Evolutionary conservation across 176 grass and related monocot species (phyloP).

Genomic region (Musa schizocarpa): DNA sequence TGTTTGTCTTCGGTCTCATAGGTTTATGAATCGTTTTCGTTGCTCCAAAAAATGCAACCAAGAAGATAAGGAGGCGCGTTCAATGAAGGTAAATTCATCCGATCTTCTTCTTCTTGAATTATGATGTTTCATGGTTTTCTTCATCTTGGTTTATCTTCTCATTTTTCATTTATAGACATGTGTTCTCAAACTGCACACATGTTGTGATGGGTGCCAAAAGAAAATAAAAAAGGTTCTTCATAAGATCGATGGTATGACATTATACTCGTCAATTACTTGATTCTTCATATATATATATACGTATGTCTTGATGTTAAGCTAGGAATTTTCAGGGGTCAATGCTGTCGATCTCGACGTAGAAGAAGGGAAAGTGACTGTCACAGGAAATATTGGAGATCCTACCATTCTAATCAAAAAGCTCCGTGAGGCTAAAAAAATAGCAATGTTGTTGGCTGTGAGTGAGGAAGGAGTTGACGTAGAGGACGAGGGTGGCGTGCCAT

Average conservation of each 20-base stretch:
- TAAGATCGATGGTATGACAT: conserved; percentile 27
- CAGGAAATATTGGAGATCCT: conserved; percentile 48
- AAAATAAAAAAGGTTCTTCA: conserved; percentile 40
- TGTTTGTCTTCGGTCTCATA: no score
- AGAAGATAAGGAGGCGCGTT: neutral
- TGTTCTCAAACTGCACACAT: conserved; percentile 32
- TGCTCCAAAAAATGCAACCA: neutral
- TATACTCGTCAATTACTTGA: neutral
- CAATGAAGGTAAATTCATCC: neutral
- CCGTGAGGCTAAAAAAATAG: conserved; percentile 68
- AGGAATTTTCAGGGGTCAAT: conserved; percentile 51
- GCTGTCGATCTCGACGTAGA: conserved; percentile 41
- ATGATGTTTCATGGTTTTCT: neutral
- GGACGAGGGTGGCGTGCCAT: neutral
- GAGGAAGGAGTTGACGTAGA: neutral
- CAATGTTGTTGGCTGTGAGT: conserved; percentile 32
- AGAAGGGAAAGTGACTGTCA: conserved; percentile 65
- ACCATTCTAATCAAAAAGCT: conserved; percentile 73
- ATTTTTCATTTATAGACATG: conserved; percentile 18
- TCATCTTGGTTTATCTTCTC: neutral
- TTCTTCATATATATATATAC: no score
- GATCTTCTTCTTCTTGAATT: neutral
- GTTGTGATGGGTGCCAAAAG: conserved; percentile 51
- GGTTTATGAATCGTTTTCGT: no score
- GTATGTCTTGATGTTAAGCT: no score